Evolutionary conservation across 2,329 filamentous ascomycete genomes (phyloP).

Genomic region (Aspergillus phoenicis): DNA sequence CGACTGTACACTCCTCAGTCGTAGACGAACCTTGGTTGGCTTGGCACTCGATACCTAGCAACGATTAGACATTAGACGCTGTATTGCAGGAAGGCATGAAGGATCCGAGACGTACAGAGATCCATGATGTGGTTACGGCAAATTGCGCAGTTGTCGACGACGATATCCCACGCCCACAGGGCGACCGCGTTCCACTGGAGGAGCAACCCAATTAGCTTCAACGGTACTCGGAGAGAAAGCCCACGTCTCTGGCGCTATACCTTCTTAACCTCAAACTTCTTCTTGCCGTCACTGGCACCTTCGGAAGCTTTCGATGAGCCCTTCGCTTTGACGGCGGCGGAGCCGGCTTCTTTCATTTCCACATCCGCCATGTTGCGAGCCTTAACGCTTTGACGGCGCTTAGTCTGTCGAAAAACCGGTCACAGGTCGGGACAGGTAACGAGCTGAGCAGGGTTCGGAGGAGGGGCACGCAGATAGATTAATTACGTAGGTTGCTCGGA

Average conservation of each 20-base stretch:
- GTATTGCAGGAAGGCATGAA: slow-evolving; percentile 2
- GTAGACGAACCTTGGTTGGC: slow-evolving; percentile 97
- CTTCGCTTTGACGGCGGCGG: slow-evolving; percentile 56
- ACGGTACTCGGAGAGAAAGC: neutral
- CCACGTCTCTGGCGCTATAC: slow-evolving; percentile 51
- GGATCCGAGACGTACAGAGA: slow-evolving; percentile 65
- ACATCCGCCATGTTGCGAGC: slow-evolving; percentile 79
- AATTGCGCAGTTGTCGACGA: slow-evolving; percentile 99
- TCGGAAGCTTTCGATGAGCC: slow-evolving; percentile 57
- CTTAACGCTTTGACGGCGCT: neutral
- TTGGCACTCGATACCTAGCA: slow-evolving; percentile 91
- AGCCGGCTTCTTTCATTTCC: slow-evolving; percentile 87
- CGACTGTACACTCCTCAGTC: slow-evolving; percentile 96
- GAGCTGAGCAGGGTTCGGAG: neutral
- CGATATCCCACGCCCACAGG: slow-evolving; percentile 98
- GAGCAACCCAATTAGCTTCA: slow-evolving; percentile 20
- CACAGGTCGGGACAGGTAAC: neutral
- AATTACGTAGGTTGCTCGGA: slow-evolving; percentile 24
- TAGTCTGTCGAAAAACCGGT: neutral
- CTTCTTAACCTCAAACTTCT: slow-evolving; percentile 99
- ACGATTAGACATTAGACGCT: slow-evolving; percentile 21
- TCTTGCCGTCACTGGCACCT: slow-evolving; percentile 69
- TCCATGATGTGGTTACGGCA: slow-evolving; percentile 99
- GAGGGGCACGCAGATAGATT: slow-evolving; percentile 16
- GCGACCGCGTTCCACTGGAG: slow-evolving; percentile 95